A percentile compares a stretch with the other conserved stretches of the same genome.
phyloP scores from a whole-genome alignment of 306 rosid species.

The Citrullus mucosospermus region DNA sequence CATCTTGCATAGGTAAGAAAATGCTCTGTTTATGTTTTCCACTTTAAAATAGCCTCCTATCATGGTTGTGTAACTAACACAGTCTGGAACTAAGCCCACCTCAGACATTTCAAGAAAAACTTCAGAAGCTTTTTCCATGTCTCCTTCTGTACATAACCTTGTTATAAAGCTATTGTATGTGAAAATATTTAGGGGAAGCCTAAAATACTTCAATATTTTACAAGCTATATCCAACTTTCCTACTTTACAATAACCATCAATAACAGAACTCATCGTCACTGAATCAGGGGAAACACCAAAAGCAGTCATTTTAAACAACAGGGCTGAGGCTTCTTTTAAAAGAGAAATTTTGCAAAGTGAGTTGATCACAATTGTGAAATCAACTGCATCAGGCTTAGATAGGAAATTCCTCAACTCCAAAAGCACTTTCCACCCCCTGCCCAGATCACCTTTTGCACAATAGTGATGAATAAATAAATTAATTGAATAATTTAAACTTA shows the following conservation, averaged over 20 bases:
- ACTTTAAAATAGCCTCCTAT: constrained; percentile 22
- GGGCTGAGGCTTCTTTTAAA: constrained; percentile 17
- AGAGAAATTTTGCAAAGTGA: constrained; percentile 20
- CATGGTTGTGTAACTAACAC: constrained; percentile 21
- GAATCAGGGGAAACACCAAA: constrained; percentile 23
- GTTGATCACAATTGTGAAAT: constrained; percentile 19
- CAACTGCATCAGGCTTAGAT: constrained; percentile 21
- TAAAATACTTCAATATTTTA: constrained; percentile 18
- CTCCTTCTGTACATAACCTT: constrained; percentile 14
- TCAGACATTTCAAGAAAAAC: constrained; percentile 23
- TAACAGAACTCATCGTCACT: constrained; percentile 18
- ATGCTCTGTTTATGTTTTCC: constrained; percentile 10
- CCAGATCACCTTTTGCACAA: constrained; percentile 19
- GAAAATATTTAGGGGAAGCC: constrained; percentile 17
- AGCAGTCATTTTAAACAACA: constrained; percentile 23
- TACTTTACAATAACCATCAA: constrained; percentile 23
- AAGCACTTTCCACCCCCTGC: constrained; percentile 20
- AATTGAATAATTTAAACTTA: constrained; percentile 11
- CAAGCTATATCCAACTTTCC: constrained; percentile 13
- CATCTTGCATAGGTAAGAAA: constrained; percentile 22
- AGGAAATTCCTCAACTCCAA: constrained; percentile 16
- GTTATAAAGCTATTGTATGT: constrained; percentile 25
- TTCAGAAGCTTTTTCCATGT: constrained; percentile 15
- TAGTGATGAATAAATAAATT: constrained; percentile 19
- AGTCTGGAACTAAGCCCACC: constrained; percentile 21